Conservation (phyloP, 352 stramenopile species). For the Aphanomyces euteiches region DNA sequence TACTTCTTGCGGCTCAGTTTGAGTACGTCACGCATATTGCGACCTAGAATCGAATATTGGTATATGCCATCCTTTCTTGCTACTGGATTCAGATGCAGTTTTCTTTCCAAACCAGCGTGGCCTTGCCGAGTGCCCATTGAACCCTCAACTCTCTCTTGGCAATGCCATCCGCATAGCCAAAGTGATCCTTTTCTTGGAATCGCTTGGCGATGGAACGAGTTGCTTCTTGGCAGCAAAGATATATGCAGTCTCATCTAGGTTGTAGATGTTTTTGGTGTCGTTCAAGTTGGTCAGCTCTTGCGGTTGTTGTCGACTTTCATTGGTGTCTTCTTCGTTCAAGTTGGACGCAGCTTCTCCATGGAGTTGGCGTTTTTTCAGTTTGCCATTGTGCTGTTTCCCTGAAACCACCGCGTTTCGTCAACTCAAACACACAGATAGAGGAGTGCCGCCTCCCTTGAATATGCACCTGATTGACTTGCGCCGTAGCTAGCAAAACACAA, state of each 20-base stretch:
- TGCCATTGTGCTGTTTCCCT: too few relatives aligned
- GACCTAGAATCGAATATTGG: neutral
- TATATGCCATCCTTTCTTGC: constrained; percentile 9
- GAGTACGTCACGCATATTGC: too few relatives aligned
- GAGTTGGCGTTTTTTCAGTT: constrained; percentile 16
- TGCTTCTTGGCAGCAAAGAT: constrained; percentile 21
- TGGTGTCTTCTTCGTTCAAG: neutral
- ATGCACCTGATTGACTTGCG: too few relatives aligned
- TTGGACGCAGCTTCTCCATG: constrained; percentile 25
- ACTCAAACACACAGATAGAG: too few relatives aligned
- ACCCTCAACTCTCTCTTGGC: neutral
- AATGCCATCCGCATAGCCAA: constrained; percentile 2
- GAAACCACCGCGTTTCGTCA: too few relatives aligned
- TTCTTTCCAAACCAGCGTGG: neutral
- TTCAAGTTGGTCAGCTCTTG: constrained; percentile 15
- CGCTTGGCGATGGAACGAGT: neutral
- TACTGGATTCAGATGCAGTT: neutral
- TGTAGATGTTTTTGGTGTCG: constrained; percentile 29
- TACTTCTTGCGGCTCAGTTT: too few relatives aligned
- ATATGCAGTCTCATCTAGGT: constrained; percentile 30
- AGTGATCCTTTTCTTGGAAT: constrained; percentile 7
- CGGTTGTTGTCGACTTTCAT: neutral
- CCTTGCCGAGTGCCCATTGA: constrained; percentile 6
- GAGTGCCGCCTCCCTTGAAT: too few relatives aligned
- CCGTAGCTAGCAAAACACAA: too few relatives aligned